Evolutionary conservation across 331 rosid genomes (phyloP).

Genomic region (Malus hybrid): DNA sequence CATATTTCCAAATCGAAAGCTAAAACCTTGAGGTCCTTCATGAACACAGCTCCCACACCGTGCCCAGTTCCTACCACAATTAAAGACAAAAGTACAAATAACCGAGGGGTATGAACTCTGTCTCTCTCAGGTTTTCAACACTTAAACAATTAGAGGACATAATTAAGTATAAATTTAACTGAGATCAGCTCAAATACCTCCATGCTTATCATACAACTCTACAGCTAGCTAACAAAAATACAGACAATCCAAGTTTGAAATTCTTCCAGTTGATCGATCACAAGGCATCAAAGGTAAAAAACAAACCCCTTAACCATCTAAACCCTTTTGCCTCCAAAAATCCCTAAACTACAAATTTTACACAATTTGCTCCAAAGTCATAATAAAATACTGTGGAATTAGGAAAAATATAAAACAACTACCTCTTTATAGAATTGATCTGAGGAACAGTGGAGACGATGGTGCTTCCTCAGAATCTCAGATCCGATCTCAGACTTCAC

Average conservation of each 20-base stretch:
- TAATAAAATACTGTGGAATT: too few relatives aligned
- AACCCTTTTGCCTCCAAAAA: slow-evolving; percentile 1
- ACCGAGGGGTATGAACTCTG: neutral
- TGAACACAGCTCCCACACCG: slow-evolving; percentile 98
- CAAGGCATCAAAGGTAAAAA: slow-evolving; percentile 6
- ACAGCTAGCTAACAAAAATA: neutral
- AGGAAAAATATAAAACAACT: neutral
- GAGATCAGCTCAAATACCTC: too few relatives aligned
- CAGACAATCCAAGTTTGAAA: neutral
- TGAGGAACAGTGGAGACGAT: slow-evolving; percentile 17
- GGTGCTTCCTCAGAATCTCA: neutral
- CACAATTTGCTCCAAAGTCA: neutral
- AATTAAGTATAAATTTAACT: too few relatives aligned
- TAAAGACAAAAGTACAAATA: neutral
- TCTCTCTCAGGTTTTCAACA: too few relatives aligned
- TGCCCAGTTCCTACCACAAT: slow-evolving; percentile 75
- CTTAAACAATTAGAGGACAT: too few relatives aligned
- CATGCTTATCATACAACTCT: too few relatives aligned
- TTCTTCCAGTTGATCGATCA: slow-evolving; percentile 2
- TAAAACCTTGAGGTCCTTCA: slow-evolving; percentile 93
- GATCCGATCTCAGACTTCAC: too few relatives aligned
- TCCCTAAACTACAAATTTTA: slow-evolving; percentile 12
- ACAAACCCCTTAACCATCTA: neutral
- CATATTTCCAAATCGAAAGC: slow-evolving; percentile 77
- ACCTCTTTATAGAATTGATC: slow-evolving; percentile 30